phyloP scores from a whole-genome alignment of 2,329 filamentous ascomycete species.

The Trichothecium roseum region DNA sequence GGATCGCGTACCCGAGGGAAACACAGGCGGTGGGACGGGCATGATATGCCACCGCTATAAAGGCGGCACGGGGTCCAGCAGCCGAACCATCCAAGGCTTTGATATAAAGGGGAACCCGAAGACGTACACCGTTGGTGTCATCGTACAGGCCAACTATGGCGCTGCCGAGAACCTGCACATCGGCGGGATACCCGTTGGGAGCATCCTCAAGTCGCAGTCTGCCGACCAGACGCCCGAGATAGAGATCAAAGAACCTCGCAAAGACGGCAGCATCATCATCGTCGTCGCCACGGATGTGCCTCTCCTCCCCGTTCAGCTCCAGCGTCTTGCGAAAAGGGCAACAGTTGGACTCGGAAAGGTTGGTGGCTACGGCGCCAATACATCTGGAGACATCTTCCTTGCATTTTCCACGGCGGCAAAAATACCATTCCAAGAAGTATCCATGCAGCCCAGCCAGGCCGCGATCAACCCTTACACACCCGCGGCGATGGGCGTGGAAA shows the following conservation, averaged over 20 bases:
- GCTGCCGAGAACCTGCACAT: slow-evolving; percentile 44
- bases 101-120: slow-evolving; percentile 19
- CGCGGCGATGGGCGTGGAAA: slow-evolving; percentile 12
- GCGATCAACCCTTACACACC: slow-evolving; percentile 31
- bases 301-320: slow-evolving; percentile 19
- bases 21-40: slow-evolving; percentile 55
- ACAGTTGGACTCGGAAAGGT: slow-evolving; percentile 51
- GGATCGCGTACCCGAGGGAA: slow-evolving; percentile 48
- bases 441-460: slow-evolving; percentile 10
- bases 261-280: slow-evolving; percentile 25
- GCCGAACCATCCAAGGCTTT: slow-evolving; percentile 40
- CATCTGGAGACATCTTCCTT: slow-evolving; percentile 56
- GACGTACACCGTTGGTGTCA: slow-evolving; percentile 47
- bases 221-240: slow-evolving; percentile 7
- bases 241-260: slow-evolving; percentile 15
- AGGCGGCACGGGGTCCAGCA: slow-evolving; percentile 54
- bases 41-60: slow-evolving; percentile 59
- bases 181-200: slow-evolving; percentile 50
- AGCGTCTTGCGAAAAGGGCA: slow-evolving; percentile 46
- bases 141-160: slow-evolving; percentile 60
- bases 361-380: slow-evolving; percentile 50
- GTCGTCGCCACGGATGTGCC: slow-evolving; percentile 21
- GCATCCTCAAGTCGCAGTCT: slow-evolving; percentile 36
- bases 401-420: slow-evolving; percentile 54
- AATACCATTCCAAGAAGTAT: slow-evolving; percentile 24